Base-by-base conservation (phyloP, 345 rosid genomes). In the Boechera retrofracta region DNA sequence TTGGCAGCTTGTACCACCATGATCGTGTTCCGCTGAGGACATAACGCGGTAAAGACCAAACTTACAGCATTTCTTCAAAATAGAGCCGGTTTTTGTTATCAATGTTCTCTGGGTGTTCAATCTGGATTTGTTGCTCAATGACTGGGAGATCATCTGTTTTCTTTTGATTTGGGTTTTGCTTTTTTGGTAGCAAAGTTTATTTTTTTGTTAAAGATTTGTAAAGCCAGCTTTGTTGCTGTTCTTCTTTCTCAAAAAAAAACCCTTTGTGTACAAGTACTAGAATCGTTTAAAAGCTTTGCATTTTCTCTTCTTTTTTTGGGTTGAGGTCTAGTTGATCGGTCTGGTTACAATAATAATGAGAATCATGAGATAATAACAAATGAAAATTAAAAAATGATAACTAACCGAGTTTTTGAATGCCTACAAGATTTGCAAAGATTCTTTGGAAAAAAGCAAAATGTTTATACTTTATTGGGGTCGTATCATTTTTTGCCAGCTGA, bases 171-270 rank as follows among this genome's bases (percentile, higher is more conserved):
- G 47, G n/a, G 21, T 35, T 57, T 48, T 60, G 28, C 59, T 42
- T 53, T 42, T 18, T 28, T 67, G 26, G 9, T 48, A 72, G 54
- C 60, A 6, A 48, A 13, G 18, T 47, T 18, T 51, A 5, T 61
- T 38, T 28, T 57, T 57, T 18, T 42, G 26, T 53, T 73, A 41
- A 42, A 64, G 33, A 73, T 69, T 16, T 74, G 72, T 74, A 55
- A 65, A 74, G 78, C 58, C 32, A 65, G 65, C 58, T 55, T 65
- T 53, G 18, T 44, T 35, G 48, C 65, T 74, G 21, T 56, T 74
- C 35, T 55, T 42, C 15, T 21, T 55, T 45, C 39, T 4, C 39
- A 2, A 51, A 38, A 12, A 12, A 36, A 48, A 21, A 0, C 57
- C 24, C 6, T 9, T 26, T 64, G n/a, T 74, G 55, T 74, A 64